These are phyloP conservation scores for Vanderwaltozyma yarrowii DNA, from an alignment of 805 yeast species.

Conservation along the genomic window DNA sequence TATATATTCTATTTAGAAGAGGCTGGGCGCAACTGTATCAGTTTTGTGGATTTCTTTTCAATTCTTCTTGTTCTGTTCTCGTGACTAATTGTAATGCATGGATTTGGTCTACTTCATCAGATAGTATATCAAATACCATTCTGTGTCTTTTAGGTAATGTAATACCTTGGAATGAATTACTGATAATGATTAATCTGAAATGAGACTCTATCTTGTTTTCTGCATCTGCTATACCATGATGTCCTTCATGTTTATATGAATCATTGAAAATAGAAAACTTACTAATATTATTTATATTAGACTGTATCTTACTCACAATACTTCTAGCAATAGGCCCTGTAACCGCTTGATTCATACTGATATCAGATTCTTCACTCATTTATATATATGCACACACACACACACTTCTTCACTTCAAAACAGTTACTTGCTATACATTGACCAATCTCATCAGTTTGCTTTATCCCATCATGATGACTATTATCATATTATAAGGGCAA, in stretches of 20 bases:
- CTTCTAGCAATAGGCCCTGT: slow-evolving; percentile 1
- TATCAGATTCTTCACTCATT: neutral
- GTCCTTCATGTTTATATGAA: slow-evolving; percentile 81
- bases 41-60: neutral
- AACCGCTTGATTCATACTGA: neutral
- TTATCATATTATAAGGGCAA: too few species aligned
- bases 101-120: slow-evolving; percentile 58
- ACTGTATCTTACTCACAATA: neutral
- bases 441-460: too few species aligned
- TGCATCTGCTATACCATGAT: slow-evolving; percentile 70
- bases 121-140: slow-evolving; percentile 53
- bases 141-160: slow-evolving; percentile 70
- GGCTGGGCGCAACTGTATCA: too few species aligned
- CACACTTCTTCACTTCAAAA: too few species aligned
- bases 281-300: slow-evolving; percentile 4
- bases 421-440: too few species aligned
- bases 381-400: neutral
- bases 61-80: slow-evolving; percentile 52
- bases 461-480: too few species aligned
- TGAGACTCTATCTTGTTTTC: slow-evolving; percentile 70
- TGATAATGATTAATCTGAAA: slow-evolving; percentile 63
- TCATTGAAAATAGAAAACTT: slow-evolving; percentile 58
- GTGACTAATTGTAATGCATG: slow-evolving; percentile 86
- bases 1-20: too few species aligned
- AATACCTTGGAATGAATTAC: slow-evolving; percentile 56